Percentiles rank a stretch among this genome's conserved stretches.
Evolutionary conservation across 257 asterid species (phyloP).

Genomic region (Solanum chiquidenum): DNA sequence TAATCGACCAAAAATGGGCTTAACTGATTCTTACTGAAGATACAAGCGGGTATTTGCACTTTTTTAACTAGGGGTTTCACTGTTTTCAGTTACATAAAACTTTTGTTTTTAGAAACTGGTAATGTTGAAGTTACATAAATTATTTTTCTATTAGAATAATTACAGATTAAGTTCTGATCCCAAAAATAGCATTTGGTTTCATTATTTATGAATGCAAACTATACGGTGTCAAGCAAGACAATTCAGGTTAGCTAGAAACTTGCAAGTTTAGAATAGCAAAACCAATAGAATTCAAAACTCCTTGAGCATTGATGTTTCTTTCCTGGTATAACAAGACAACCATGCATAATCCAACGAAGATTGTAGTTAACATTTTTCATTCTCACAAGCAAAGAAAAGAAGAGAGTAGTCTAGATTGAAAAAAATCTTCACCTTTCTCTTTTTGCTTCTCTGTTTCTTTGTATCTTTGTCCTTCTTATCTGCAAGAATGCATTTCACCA

Average conservation of each 20-base stretch:
- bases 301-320: not conserved
- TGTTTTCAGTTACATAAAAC: not conserved
- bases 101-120: not conserved
- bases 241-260: not conserved
- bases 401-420: not conserved
- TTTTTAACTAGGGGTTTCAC: not conserved
- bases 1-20: not conserved
- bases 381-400: not conserved
- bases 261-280: not conserved
- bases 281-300: not conserved
- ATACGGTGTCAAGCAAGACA: not conserved
- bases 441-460: slow-evolving; percentile 68
- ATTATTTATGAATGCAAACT: not conserved
- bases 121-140: not conserved
- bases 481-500: slow-evolving; percentile 21
- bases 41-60: not conserved
- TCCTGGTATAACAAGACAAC: not conserved
- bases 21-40: not conserved
- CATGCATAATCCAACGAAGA: not conserved
- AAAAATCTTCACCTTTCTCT: slow-evolving; percentile 61
- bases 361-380: not conserved
- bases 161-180: not conserved
- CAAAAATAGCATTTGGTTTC: not conserved
- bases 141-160: not conserved
- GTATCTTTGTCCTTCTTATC: slow-evolving; percentile 78